phyloP scores from a whole-genome alignment of 2,329 filamentous ascomycete species.

The Escovopsis sp. region DNA sequence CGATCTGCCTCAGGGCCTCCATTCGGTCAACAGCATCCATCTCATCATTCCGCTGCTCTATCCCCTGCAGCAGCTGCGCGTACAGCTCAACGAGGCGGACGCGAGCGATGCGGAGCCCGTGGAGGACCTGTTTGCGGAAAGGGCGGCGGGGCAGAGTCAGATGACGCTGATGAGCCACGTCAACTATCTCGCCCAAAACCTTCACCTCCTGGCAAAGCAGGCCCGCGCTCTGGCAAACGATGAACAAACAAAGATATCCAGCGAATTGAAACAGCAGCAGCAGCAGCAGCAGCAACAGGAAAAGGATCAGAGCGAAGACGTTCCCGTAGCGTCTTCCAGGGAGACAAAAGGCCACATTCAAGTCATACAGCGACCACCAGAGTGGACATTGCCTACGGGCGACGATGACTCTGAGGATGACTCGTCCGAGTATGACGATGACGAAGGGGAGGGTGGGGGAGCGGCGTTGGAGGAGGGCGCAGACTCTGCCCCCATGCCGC shows the following conservation, averaged over 20 bases:
- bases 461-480: conserved; percentile 20
- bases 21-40: conserved; percentile 47
- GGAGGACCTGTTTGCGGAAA: conserved; percentile 49
- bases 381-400: conserved; percentile 45
- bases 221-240: conserved; percentile 15
- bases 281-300: conserved; percentile 5
- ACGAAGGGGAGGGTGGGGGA: conserved; percentile 25
- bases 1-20: conserved; percentile 47
- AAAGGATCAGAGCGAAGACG: conserved; percentile 1
- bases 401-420: conserved; percentile 35
- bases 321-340: conserved; percentile 6
- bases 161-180: conserved; percentile 58
- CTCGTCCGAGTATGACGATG: conserved; percentile 29
- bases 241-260: neutral
- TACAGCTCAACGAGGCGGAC: conserved; percentile 51
- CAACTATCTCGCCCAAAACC: conserved; percentile 59
- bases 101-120: conserved; percentile 45
- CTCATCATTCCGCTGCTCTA: conserved; percentile 58
- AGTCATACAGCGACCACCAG: conserved; percentile 60
- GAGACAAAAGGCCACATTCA: conserved; percentile 50
- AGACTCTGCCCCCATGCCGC: conserved; percentile 1
- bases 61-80: conserved; percentile 50
- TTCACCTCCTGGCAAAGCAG: conserved; percentile 50
- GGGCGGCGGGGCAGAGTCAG: conserved; percentile 39
- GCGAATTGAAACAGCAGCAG: neutral